Conservation (phyloP, 305 asterid species). For the Rubia tinctorum region DNA sequence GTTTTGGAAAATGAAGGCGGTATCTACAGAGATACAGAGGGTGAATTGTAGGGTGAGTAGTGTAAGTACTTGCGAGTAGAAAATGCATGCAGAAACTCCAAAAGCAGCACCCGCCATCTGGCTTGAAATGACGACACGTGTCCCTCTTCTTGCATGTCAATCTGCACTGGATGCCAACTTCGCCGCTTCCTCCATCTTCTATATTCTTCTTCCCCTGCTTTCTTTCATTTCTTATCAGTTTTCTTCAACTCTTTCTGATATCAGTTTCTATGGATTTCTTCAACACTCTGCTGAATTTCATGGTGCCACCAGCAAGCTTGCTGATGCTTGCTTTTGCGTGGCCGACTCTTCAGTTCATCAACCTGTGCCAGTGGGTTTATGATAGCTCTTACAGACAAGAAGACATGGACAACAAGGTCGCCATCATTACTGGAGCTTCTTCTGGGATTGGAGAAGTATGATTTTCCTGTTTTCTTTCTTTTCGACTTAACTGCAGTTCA, state of each 20-base stretch:
- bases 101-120: slow-evolving; percentile 22
- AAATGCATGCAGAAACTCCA: slow-evolving; percentile 15
- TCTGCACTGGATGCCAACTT: slow-evolving; percentile 34
- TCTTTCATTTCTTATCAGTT: no score
- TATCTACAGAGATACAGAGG: no score
- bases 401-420: slow-evolving; percentile 67
- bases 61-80: neutral
- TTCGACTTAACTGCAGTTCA: neutral
- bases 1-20: no score
- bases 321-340: slow-evolving; percentile 83
- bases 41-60: neutral
- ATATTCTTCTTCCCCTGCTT: neutral
- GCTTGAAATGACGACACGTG: slow-evolving; percentile 43
- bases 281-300: slow-evolving; percentile 46
- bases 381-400: slow-evolving; percentile 42
- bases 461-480: neutral
- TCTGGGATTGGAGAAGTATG: slow-evolving; percentile 95
- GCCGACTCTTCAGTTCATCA: slow-evolving; percentile 79
- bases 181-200: neutral
- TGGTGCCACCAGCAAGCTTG: slow-evolving; percentile 82
- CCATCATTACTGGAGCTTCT: slow-evolving; percentile 86
- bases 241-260: no score
- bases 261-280: slow-evolving; percentile 40
- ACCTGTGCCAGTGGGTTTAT: slow-evolving; percentile 65
- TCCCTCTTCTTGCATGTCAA: slow-evolving; percentile 43